Percentiles rank a stretch among this genome's conserved stretches.
These are phyloP conservation scores for Linaria vulgaris DNA, from an alignment of 257 asterid species.

Conservation along the genomic window DNA sequence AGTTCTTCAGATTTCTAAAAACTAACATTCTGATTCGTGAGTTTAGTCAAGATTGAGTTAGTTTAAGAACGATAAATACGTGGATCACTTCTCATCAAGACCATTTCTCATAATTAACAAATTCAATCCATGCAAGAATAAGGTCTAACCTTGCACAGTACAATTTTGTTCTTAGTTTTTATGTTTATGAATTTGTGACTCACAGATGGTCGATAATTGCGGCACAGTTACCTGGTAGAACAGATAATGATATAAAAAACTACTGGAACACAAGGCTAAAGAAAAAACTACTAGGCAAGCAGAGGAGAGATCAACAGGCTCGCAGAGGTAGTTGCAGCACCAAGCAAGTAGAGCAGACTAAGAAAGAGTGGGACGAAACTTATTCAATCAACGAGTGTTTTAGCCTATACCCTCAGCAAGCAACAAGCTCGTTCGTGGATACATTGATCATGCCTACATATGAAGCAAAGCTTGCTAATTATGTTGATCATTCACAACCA, in stretches of 20 bases:
- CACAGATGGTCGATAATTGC: slow-evolving; percentile 33
- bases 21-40: too few species aligned
- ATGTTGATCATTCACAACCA: neutral
- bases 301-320: slow-evolving; percentile 24
- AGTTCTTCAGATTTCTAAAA: too few species aligned
- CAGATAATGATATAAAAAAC: slow-evolving; percentile 33
- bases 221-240: slow-evolving; percentile 33
- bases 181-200: neutral
- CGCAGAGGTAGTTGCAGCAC: neutral
- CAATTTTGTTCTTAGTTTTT: too few species aligned
- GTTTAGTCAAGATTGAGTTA: too few species aligned
- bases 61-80: too few species aligned
- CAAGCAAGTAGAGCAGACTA: slow-evolving; percentile 13
- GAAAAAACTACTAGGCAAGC: slow-evolving; percentile 32
- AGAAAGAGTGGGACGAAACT: neutral
- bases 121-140: too few species aligned
- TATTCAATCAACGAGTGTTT: slow-evolving; percentile 1
- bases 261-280: slow-evolving; percentile 34
- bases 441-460: neutral
- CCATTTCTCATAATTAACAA: too few species aligned
- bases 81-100: too few species aligned
- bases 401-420: slow-evolving; percentile 14
- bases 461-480: neutral
- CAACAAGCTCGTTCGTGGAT: neutral
- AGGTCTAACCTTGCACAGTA: too few species aligned